phyloP scores from a whole-genome alignment of 2,329 filamentous ascomycete genomes.

The Talaromyces sp. region DNA sequence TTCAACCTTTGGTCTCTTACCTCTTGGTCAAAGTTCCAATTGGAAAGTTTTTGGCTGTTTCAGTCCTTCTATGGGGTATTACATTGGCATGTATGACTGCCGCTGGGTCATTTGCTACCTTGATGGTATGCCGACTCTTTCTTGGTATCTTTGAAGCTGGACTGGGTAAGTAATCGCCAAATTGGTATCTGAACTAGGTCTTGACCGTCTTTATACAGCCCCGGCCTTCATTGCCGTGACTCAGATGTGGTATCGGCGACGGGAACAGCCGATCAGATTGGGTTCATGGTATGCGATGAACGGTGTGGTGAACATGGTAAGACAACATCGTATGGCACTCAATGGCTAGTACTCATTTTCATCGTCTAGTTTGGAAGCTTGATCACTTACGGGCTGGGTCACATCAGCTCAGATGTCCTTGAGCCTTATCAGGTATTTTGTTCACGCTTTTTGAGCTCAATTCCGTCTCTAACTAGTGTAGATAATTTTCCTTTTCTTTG shows the following conservation, averaged over 20 bases:
- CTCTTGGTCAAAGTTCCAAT: conserved; percentile 63
- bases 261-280: conserved; percentile 55
- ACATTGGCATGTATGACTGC: conserved; percentile 57
- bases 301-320: conserved; percentile 56
- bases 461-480: conserved; percentile 4
- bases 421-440: conserved; percentile 54
- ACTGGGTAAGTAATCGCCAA: conserved; percentile 28
- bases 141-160: conserved; percentile 60
- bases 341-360: not conserved
- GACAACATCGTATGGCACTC: not conserved
- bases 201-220: conserved; percentile 31
- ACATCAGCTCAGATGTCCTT: conserved; percentile 49
- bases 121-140: conserved; percentile 59
- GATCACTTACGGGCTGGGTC: conserved; percentile 56
- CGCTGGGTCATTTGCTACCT: conserved; percentile 51
- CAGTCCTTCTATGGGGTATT: conserved; percentile 57
- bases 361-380: conserved; percentile 51
- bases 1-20: conserved; percentile 56
- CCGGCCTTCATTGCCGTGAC: conserved; percentile 58
- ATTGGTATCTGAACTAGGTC: not conserved
- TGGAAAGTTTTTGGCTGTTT: conserved; percentile 60
- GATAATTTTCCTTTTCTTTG: conserved; percentile 42
- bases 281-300: conserved; percentile 60
- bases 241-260: conserved; percentile 58
- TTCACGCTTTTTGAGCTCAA: no score